Evolutionary conservation across 1,139 yeast species (phyloP).

Genomic region (Yamadazyma friedrichii): DNA sequence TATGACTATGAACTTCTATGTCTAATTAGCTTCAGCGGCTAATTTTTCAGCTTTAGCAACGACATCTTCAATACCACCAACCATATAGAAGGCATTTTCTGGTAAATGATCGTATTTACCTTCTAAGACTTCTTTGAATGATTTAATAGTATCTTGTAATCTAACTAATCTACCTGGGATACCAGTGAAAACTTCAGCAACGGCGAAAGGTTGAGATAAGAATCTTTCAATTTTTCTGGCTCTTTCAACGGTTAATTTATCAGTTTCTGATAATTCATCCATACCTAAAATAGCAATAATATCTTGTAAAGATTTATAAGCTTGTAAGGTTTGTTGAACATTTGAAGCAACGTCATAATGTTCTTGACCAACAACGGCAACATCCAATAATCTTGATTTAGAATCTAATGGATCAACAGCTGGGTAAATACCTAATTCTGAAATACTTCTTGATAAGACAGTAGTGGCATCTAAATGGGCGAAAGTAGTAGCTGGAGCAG

Average conservation of each 20-base stretch:
- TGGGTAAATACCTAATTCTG: conserved; percentile 99
- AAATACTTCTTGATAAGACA: conserved; percentile 98
- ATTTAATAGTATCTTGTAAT: conserved; percentile 88
- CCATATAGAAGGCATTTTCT: conserved; percentile 99
- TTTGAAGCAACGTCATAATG: conserved; percentile 93
- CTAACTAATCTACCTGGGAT: conserved; percentile 97
- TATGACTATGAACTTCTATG: conserved; percentile 28
- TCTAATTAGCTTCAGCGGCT: conserved; percentile 87
- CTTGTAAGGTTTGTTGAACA: conserved; percentile 98
- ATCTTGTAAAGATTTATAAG: conserved; percentile 99
- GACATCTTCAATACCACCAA: conserved; percentile 99
- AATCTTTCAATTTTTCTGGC: conserved; percentile 99
- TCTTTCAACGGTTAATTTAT: conserved; percentile 99
- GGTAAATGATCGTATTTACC: conserved; percentile 99
- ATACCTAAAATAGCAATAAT: conserved; percentile 99
- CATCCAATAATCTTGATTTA: conserved; percentile 97
- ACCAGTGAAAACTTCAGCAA: conserved; percentile 99
- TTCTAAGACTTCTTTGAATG: conserved; percentile 95
- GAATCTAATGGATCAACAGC: conserved; percentile 99
- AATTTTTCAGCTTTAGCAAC: conserved; percentile 98
- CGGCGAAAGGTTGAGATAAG: conserved; percentile 99
- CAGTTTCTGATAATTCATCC: conserved; percentile 99
- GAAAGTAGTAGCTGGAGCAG: conserved; percentile 99
- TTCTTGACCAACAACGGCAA: conserved; percentile 96
- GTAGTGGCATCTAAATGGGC: conserved; percentile 99